These are phyloP conservation scores for Penicillium ochrochloron DNA, from an alignment of 495 filamentous ascomycete species.

Conservation along the genomic window DNA sequence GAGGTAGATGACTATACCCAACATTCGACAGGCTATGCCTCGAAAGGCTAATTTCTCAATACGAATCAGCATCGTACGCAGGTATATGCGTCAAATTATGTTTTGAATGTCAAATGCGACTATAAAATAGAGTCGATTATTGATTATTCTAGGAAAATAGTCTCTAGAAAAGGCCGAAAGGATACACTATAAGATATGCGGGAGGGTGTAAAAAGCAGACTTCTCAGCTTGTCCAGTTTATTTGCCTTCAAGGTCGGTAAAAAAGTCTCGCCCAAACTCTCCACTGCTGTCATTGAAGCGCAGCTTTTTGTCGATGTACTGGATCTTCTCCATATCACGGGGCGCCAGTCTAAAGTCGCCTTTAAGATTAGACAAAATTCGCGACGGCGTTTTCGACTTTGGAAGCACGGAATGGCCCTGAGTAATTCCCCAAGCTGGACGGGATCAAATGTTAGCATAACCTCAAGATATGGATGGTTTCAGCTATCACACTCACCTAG, in stretches of 20 bases:
- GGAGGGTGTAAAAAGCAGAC: neutral
- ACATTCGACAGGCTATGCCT: too few species aligned
- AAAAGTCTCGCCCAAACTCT: slow-evolving; percentile 60
- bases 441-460: neutral
- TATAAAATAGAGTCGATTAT: too few species aligned
- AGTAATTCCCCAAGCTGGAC: slow-evolving; percentile 61
- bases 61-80: too few species aligned
- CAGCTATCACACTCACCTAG: slow-evolving; percentile 32
- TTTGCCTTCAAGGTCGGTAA: slow-evolving; percentile 61
- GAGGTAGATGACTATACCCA: too few species aligned
- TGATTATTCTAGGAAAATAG: too few species aligned
- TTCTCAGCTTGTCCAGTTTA: neutral
- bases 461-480: neutral
- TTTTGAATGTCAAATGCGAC: too few species aligned
- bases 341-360: slow-evolving; percentile 57
- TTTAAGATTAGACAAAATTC: slow-evolving; percentile 60
- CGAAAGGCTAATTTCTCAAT: too few species aligned
- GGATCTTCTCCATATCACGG: slow-evolving; percentile 54
- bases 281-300: slow-evolving; percentile 61
- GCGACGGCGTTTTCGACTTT: slow-evolving; percentile 56
- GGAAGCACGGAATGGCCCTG: slow-evolving; percentile 64
- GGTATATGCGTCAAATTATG: too few species aligned
- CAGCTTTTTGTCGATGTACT: slow-evolving; percentile 53
- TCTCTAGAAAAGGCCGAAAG: too few species aligned
- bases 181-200: neutral